These are phyloP conservation scores for Capronia coronata DNA, from an alignment of 2,329 filamentous ascomycete genomes.

Conservation along the genomic window DNA sequence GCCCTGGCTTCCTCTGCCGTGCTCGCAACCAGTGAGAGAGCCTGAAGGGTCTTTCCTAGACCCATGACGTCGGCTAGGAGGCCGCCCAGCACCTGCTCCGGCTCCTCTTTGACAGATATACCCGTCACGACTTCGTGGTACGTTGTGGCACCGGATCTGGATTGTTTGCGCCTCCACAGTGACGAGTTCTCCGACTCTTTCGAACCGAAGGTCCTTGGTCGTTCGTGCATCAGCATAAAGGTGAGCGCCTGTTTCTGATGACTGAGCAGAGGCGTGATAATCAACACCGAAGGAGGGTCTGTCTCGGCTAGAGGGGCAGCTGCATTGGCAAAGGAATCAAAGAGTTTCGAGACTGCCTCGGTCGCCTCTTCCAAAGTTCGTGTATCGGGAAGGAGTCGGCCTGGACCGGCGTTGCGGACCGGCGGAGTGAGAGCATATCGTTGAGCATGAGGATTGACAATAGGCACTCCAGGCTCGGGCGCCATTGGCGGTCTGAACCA, in stretches of 20 bases:
- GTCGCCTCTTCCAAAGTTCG: slow-evolving; percentile 81
- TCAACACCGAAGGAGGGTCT: slow-evolving; percentile 52
- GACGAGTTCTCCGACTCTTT: slow-evolving; percentile 60
- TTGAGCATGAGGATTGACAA: slow-evolving; percentile 68
- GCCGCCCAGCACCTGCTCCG: slow-evolving; percentile 63
- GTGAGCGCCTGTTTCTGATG: slow-evolving; percentile 87
- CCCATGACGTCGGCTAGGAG: slow-evolving; percentile 85
- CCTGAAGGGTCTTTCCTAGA: slow-evolving; percentile 77
- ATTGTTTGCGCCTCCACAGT: slow-evolving; percentile 64
- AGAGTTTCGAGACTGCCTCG: slow-evolving; percentile 76
- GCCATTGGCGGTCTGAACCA: slow-evolving; percentile 61
- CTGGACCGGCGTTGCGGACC: slow-evolving; percentile 23
- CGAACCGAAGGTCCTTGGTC: slow-evolving; percentile 53
- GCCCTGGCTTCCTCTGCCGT: slow-evolving; percentile 56
- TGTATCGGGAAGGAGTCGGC: slow-evolving; percentile 35
- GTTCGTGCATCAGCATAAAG: slow-evolving; percentile 78
- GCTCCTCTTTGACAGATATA: slow-evolving; percentile 53
- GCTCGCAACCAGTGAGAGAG: slow-evolving; percentile 67
- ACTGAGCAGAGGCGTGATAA: slow-evolving; percentile 64
- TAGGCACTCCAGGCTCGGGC: slow-evolving; percentile 60
- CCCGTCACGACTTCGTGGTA: slow-evolving; percentile 86
- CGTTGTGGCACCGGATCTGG: slow-evolving; percentile 51
- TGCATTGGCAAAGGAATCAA: slow-evolving; percentile 68
- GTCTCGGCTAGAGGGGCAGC: slow-evolving; percentile 68
- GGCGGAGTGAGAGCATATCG: slow-evolving; percentile 41